phyloP scores from a whole-genome alignment of 2,329 filamentous ascomycete genomes.

The Diplodia scrobiculata region DNA sequence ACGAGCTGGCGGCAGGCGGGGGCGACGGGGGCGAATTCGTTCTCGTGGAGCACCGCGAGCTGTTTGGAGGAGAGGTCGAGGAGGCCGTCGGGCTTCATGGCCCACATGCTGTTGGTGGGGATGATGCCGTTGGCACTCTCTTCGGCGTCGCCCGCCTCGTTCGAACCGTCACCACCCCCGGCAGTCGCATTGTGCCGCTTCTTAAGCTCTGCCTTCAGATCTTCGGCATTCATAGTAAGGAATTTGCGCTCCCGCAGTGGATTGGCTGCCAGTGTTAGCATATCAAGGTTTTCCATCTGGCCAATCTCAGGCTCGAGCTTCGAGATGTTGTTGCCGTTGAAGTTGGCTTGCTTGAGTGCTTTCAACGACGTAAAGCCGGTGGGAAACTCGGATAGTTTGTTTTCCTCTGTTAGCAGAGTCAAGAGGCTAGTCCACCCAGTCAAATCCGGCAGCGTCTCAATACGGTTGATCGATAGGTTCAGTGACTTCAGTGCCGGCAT shows the following conservation, averaged over 20 bases:
- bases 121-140: constrained; percentile 11
- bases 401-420: constrained; percentile 77
- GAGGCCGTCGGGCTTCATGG: constrained; percentile 42
- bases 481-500: constrained; percentile 74
- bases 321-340: constrained; percentile 81
- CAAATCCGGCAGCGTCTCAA: constrained; percentile 72
- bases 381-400: constrained; percentile 75
- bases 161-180: constrained; percentile 4
- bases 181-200: constrained; percentile 62
- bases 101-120: constrained; percentile 33
- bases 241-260: constrained; percentile 87
- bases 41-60: constrained; percentile 43
- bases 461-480: constrained; percentile 76
- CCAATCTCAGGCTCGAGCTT: constrained; percentile 74
- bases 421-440: constrained; percentile 71
- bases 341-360: constrained; percentile 74
- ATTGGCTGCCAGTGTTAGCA: constrained; percentile 81
- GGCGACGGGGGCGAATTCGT: constrained; percentile 45
- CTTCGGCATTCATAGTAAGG: constrained; percentile 74
- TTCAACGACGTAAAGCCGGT: constrained; percentile 69
- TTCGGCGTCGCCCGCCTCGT: not conserved
- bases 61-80: constrained; percentile 49
- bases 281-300: constrained; percentile 74
- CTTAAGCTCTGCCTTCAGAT: constrained; percentile 74
- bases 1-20: constrained; percentile 61